Base-by-base conservation (phyloP, 2,329 filamentous ascomycete species). In the Akanthomyces dipterigenus region DNA sequence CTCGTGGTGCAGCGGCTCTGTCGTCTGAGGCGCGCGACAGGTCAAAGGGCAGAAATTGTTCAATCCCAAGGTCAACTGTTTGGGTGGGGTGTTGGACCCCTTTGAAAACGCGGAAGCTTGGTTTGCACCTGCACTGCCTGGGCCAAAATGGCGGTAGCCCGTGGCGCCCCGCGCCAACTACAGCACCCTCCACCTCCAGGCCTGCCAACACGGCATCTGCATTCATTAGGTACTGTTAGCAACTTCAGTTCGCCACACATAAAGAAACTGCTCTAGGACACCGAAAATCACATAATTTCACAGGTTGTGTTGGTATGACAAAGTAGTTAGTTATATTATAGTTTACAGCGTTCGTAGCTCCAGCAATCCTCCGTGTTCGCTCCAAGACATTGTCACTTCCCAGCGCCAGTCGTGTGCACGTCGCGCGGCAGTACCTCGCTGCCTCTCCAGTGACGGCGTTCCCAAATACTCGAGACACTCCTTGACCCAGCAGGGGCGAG, bases 11-110 rank as follows among this genome's bases (percentile, higher is more conserved):
- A 24, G 45, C 34, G 28, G 38, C 28, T 12, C 28, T 20, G 48
- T 60, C 49, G 56, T 60, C 49, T 36, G 38, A 45, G 48, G 36
- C 28, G 36, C 36, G 48, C 48, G n/a, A 60, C 26, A n/a, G 40
- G 20, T 60, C 57, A 53, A 53, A 38, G 40, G 48, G 57, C 49
- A 53, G 57, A 60, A 60, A 60, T 60, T 53, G 38, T 60, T 57
- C 57, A 60, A 60, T 60, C 57, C 49, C 4, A 50, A 58, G 28
- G 38, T 38, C 36, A 42, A 51, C 57, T 22, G 49, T 60, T 43
- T 60, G 48, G 31, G 46, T 53, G 57, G 57, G 57, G 57, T 60
- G 57, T 46, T 60, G 57, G 50, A 60, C 40, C n/a, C n/a, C 28
- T 60, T 60, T 36, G 20, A 28, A 60, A 60, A 60, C 57, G 57